Conservation (phyloP, 345 rosid species). For the Boechera retrofracta region DNA sequence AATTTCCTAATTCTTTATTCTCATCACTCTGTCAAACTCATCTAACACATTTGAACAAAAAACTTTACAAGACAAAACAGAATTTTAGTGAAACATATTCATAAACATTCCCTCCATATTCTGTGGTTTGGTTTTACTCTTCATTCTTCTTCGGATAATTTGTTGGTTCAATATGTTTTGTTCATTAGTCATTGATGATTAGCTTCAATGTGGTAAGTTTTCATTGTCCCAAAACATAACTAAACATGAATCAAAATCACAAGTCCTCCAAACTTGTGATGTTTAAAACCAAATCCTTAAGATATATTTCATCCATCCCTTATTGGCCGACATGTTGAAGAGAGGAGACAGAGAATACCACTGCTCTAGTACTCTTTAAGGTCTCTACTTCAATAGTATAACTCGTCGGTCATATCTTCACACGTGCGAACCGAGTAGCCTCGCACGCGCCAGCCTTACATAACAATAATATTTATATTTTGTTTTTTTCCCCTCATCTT, state of each 20-base stretch:
- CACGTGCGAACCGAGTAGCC: slow-evolving; percentile 23
- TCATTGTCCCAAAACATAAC: not conserved
- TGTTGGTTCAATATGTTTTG: too few relatives aligned
- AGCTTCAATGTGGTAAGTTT: too few relatives aligned
- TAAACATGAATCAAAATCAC: not conserved
- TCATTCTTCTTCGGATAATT: too few relatives aligned
- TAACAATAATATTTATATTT: not conserved
- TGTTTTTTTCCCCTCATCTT: not conserved
- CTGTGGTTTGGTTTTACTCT: too few relatives aligned
- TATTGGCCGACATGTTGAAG: not conserved
- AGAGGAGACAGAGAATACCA: not conserved
- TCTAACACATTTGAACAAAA: not conserved
- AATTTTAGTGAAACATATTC: too few relatives aligned
- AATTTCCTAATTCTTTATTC: too few relatives aligned
- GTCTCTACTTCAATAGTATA: not conserved
- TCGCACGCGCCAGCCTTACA: slow-evolving; percentile 42
- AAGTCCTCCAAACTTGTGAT: not conserved
- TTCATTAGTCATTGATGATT: too few relatives aligned
- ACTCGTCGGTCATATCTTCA: slow-evolving; percentile 23
- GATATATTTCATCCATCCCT: not conserved
- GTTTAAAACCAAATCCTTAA: not conserved
- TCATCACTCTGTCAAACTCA: not conserved
- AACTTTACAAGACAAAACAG: too few relatives aligned
- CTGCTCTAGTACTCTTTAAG: not conserved
- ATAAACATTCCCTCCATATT: too few relatives aligned